Conservation (phyloP, 768 basidiomycete genomes). For the Lactarius evosmus region DNA sequence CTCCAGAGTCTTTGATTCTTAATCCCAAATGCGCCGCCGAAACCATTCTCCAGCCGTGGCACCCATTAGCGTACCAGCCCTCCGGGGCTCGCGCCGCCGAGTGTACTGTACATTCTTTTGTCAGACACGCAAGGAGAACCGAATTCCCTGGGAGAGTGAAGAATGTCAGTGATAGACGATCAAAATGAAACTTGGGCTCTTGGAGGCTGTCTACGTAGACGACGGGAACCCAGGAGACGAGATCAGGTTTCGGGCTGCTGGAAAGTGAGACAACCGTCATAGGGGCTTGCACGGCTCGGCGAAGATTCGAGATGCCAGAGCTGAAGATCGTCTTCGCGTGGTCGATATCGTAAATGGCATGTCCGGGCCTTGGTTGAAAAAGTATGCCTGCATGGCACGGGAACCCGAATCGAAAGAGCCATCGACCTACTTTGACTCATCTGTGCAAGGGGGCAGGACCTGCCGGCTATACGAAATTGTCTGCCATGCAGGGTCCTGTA, state of each 20-base stretch:
- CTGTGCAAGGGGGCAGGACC: background rate
- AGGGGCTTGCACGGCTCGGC: constrained; percentile 32
- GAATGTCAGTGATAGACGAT: constrained; percentile 68
- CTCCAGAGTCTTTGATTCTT: constrained; percentile 1
- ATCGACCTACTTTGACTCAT: background rate
- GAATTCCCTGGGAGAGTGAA: constrained; percentile 63
- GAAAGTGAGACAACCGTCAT: background rate
- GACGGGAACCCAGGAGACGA: background rate
- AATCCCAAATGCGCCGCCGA: constrained; percentile 37
- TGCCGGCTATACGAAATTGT: background rate
- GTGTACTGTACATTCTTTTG: constrained; percentile 47
- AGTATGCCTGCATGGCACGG: background rate
- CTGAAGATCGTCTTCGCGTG: constrained; percentile 35
- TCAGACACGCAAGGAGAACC: constrained; percentile 48
- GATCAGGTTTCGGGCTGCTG: background rate
- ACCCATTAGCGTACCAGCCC: constrained; percentile 37
- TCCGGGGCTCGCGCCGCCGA: constrained; percentile 38
- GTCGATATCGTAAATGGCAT: constrained; percentile 36
- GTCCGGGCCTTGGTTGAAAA: constrained; percentile 33
- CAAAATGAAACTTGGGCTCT: constrained; percentile 49
- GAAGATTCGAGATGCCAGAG: constrained; percentile 36
- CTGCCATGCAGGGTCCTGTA: background rate
- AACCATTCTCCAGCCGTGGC: constrained; percentile 45
- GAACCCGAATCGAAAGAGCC: background rate
- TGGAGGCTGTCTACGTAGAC: constrained; percentile 47